These are phyloP conservation scores for Ephemerocybe angulata DNA, from an alignment of 768 basidiomycete species.

Conservation along the genomic window DNA sequence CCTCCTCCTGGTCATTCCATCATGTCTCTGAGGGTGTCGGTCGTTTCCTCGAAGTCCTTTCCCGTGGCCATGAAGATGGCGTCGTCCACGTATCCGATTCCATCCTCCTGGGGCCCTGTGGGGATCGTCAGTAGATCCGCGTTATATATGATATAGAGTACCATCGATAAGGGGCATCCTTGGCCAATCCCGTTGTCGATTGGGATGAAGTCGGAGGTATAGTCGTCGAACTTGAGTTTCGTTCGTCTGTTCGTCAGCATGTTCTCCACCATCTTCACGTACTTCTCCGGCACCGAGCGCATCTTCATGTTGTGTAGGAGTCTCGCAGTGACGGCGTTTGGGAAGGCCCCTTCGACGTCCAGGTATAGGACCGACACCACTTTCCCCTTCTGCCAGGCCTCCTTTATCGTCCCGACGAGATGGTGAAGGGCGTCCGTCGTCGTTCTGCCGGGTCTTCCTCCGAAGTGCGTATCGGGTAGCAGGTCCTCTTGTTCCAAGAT, in stretches of 20 bases:
- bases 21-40: constrained; percentile 20
- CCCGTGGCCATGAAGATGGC: constrained; percentile 21
- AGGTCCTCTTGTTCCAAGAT: constrained; percentile 24
- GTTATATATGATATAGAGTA: constrained; percentile 26
- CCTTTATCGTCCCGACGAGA: constrained; percentile 30
- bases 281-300: constrained; percentile 18
- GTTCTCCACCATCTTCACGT: constrained; percentile 13
- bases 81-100: constrained; percentile 30
- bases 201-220: constrained; percentile 14
- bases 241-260: constrained; percentile 9
- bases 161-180: constrained; percentile 23
- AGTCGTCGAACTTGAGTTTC: constrained; percentile 24
- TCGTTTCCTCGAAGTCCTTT: constrained; percentile 17
- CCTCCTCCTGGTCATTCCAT: constrained; percentile 21
- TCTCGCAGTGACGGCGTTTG: constrained; percentile 24
- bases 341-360: constrained; percentile 41
- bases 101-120: constrained; percentile 7
- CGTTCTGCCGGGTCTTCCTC: constrained; percentile 31
- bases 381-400: constrained; percentile 29
- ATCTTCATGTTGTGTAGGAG: constrained; percentile 29
- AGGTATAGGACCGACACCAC: constrained; percentile 34
- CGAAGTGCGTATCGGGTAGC: constrained; percentile 32
- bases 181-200: constrained; percentile 24
- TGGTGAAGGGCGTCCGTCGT: constrained; percentile 32
- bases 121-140: constrained; percentile 15